Evolutionary conservation across 2,329 filamentous ascomycete genomes (phyloP).

Genomic region (Fusarium zealandicum): DNA sequence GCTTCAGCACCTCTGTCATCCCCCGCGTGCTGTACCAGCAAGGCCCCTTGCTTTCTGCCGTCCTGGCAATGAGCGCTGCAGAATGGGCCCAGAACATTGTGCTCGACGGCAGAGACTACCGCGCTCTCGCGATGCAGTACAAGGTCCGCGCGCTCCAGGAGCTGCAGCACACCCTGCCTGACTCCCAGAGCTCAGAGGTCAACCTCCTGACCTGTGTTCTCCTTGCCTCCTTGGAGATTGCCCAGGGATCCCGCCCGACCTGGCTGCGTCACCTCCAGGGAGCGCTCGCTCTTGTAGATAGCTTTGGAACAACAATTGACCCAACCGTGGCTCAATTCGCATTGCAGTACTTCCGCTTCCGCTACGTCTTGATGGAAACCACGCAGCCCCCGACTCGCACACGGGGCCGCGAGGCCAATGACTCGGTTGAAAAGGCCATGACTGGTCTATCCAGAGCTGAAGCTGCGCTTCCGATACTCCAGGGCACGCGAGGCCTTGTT

Average conservation of each 20-base stretch:
- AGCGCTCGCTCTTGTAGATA: conserved; percentile 36
- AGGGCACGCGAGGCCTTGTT: conserved; percentile 17
- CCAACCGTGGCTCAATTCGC: conserved; percentile 31
- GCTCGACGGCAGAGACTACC: conserved; percentile 30
- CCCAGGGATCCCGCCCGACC: conserved; percentile 30
- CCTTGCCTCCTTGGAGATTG: conserved; percentile 35
- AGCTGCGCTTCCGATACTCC: conserved; percentile 7
- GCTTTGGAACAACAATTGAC: conserved; percentile 22
- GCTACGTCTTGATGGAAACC: conserved; percentile 37
- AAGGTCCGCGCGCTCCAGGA: conserved; percentile 33
- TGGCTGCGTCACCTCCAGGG: conserved; percentile 37
- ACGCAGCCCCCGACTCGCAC: conserved; percentile 20
- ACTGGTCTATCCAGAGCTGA: conserved; percentile 20
- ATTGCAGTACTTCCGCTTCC: conserved; percentile 36
- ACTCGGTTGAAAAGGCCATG: conserved; percentile 19
- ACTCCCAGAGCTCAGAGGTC: conserved; percentile 20
- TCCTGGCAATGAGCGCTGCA: conserved; percentile 37
- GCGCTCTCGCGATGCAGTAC: conserved; percentile 32
- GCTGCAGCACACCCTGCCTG: conserved; percentile 23
- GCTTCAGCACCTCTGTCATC: conserved; percentile 35
- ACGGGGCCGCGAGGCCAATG: conserved; percentile 5
- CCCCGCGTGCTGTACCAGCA: conserved; percentile 28
- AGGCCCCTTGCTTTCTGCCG: conserved; percentile 29
- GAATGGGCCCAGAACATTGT: conserved; percentile 34
- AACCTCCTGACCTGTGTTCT: conserved; percentile 37